Evolutionary conservation across 2,329 filamentous ascomycete species (phyloP), one percentile per base, ranked within the genome.

Genomic region (Macroventuria anomochaeta): DNA sequence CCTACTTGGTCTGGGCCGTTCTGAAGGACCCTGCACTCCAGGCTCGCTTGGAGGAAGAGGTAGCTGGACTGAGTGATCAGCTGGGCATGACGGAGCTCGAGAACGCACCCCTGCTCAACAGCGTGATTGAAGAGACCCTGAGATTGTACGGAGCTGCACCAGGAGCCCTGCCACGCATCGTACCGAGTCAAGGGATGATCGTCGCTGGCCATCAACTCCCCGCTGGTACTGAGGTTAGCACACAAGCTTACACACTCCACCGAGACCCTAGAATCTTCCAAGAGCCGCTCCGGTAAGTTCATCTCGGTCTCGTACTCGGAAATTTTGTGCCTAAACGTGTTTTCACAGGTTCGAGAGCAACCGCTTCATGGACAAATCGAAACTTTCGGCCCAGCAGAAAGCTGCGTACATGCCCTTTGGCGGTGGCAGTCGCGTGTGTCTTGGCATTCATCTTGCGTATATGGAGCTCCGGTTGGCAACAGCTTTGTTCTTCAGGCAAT

Each of bases 341-440:
- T 12, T 38, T 20, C 7, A 18, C 25, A 71, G 72, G 3, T 75
- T 73, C 55, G 62, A 73, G 48, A 65, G 69, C 13, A 51, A 54
- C 37, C 70, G 70, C 40, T 75, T 68, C 62, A 44, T 70, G 51
- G 49, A 54, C 36, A 62, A 52, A 13, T 46, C 57, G 17, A 55
- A 26, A 8, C 40, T 63, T 33, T 56, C 62, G 13, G 37, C 58
- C 5, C 53, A 55, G 12, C 67, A 69, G 7, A 79, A 82, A 46
- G 78, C 81, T 5, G 82, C 83, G 18, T 88, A 86, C 57, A 85
- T 85, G 79, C 85, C 86, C 0, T 90, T 90, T 68, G 84, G 86
- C 1, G 87, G 82, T 13, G 87, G 87, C 0, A 85, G 86, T 0
- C 77, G 86, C 21, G 85, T 87, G 74, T 90, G 88, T 59, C 76